A percentile compares a stretch with the other conserved stretches of the same genome.
Conservation (phyloP, 306 rosid species). For the Trifolium fragiferum region DNA sequence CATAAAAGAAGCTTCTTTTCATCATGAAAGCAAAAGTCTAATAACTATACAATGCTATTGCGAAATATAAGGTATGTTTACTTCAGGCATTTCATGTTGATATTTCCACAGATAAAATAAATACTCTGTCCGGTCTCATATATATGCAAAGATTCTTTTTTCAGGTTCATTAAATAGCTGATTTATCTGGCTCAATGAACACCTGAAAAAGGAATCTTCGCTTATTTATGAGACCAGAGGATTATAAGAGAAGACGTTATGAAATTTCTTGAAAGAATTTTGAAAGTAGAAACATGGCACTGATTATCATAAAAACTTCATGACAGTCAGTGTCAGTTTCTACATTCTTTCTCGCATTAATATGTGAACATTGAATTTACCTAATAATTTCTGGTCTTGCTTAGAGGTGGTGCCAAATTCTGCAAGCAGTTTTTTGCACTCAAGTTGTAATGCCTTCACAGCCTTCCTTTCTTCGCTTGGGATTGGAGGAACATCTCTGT, state of each 20-base stretch:
- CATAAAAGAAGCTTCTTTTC: neutral
- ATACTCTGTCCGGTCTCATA: no score
- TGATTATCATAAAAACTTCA: neutral
- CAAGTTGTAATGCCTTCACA: constrained; percentile 74
- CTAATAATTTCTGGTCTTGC: constrained; percentile 75
- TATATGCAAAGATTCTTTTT: no score
- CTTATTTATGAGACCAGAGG: no score
- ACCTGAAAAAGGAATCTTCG: no score
- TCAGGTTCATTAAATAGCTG: no score
- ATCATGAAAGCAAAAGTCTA: constrained; percentile 27
- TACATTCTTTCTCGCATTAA: neutral
- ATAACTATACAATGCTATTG: neutral
- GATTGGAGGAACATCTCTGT: constrained; percentile 77
- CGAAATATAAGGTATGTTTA: neutral
- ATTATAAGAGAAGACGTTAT: no score
- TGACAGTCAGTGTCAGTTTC: neutral
- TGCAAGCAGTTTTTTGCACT: constrained; percentile 72
- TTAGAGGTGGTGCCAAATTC: constrained; percentile 66
- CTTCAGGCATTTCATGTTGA: no score
- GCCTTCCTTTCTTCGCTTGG: constrained; percentile 84
- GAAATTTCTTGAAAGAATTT: no score
- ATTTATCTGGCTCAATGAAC: no score
- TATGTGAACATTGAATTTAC: constrained; percentile 45
- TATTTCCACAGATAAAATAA: no score
- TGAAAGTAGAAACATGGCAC: neutral